Conservation (phyloP, 176 grass and related monocot species). For the Dendrocalamus sinicus region DNA sequence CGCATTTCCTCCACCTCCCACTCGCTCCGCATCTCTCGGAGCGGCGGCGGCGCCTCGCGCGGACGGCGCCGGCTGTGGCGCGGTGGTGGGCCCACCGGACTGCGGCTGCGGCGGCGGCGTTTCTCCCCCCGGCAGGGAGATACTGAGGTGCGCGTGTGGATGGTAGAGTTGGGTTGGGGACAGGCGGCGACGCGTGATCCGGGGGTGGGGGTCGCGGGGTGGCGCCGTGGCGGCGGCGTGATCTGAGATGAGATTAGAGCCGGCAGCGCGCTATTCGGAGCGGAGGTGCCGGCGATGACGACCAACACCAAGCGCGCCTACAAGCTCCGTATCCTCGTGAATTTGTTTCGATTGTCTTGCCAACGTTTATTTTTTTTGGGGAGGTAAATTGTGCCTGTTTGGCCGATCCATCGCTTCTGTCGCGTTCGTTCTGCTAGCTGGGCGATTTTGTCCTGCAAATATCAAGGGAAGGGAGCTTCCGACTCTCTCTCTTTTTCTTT, state of each 20-base stretch:
- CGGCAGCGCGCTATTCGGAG: slow-evolving; percentile 24
- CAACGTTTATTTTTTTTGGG: slow-evolving; percentile 18
- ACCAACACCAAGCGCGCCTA: slow-evolving; percentile 98
- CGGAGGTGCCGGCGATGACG: slow-evolving; percentile 63
- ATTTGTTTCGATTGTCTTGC: slow-evolving; percentile 5
- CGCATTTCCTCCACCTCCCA: slow-evolving; percentile 41
- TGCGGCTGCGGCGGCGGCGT: neutral
- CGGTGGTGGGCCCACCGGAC: neutral
- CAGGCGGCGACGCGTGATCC: slow-evolving; percentile 60
- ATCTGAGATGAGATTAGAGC: slow-evolving; percentile 78
- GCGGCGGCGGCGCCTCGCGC: neutral
- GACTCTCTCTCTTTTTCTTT: neutral
- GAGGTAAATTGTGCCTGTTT: slow-evolving; percentile 16
- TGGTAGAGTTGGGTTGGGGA: neutral
- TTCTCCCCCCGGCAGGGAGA: neutral
- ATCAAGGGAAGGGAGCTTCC: neutral
- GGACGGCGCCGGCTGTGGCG: neutral
- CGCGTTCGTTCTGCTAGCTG: neutral
- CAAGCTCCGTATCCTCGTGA: slow-evolving; percentile 97
- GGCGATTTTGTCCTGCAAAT: neutral
- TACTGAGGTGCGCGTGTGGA: slow-evolving; percentile 13
- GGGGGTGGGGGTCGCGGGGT: neutral
- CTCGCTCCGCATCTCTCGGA: neutral
- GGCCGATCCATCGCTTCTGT: slow-evolving; percentile 2
- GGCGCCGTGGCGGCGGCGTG: slow-evolving; percentile 47